Base-by-base conservation (phyloP, 495 filamentous ascomycete genomes). In the Trichoderma orchidacearum region DNA sequence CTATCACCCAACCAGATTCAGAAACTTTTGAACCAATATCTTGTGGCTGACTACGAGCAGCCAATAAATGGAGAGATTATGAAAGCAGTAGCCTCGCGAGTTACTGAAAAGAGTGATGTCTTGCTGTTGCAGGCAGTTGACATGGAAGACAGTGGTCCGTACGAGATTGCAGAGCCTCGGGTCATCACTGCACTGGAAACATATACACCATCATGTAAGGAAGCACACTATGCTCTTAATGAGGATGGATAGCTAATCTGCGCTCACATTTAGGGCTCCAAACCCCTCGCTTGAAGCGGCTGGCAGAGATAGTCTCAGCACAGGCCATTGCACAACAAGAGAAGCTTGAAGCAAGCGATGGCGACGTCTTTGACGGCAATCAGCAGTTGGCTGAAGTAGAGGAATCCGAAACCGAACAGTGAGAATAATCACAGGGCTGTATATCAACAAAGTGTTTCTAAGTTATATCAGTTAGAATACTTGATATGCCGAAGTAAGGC, bases 11-110 rank as follows among this genome's bases (percentile, higher is more conserved):
- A 95, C 68, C 94, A 99, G 68, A 99, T 99, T 55, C 94, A 99
- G 66, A 99, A 99, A 73, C 80, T 99, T 12, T 75, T 99, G 59
- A 99, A 99, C 70, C 94, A 97, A 66, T 99, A 99, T 64, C 83
- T 99, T 38, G 92, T 97, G 21, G 94, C 94, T 21, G 94, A 99
- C 72, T 99, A 99, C 68, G 94, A 99, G 70, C 92, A 96, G 70
- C 94, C 94, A 30, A 99, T 99, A 69, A 97, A 99, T 59, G 92
- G 92, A 64, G 94, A 99, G 64, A 99, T 99, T 65, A 97, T 99
- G 94, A 97, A 97, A 72, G 94, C 94, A 15, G 94, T 99, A 34
- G 94, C 94, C 7, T 95, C 89, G 29, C 81, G 91, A 51, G 94
- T 99, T 38, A 97, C 91, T 1, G 94, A 99, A 74, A 97, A 99